These are phyloP conservation scores for Calocera cornea DNA, from an alignment of 768 basidiomycete genomes.

Conservation along the genomic window DNA sequence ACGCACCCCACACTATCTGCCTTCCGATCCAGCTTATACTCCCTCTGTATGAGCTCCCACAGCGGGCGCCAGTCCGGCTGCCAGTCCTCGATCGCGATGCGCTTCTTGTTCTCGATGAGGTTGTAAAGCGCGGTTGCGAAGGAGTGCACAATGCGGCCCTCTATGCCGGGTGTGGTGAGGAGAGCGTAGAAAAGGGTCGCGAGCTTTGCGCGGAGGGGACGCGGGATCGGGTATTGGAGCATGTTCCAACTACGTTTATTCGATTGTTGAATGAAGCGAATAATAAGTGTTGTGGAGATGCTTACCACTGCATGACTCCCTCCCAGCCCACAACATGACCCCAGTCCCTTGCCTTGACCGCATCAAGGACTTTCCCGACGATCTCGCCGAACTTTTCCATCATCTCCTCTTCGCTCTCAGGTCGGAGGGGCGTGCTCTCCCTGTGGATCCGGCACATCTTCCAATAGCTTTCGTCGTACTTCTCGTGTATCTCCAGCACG, in stretches of 20 bases:
- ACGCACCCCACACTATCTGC: neutral
- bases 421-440: neutral
- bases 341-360: constrained; percentile 68
- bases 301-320: constrained; percentile 62
- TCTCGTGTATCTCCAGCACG: constrained; percentile 52
- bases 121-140: constrained; percentile 72
- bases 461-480: constrained; percentile 34
- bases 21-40: constrained; percentile 21
- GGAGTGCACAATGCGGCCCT: constrained; percentile 51
- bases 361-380: constrained; percentile 51
- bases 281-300: constrained; percentile 2
- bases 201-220: constrained; percentile 53
- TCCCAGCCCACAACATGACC: constrained; percentile 62
- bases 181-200: constrained; percentile 67
- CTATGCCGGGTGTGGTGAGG: constrained; percentile 61
- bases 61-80: constrained; percentile 60
- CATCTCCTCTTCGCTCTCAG: constrained; percentile 1
- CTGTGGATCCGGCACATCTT: neutral
- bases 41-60: constrained; percentile 61
- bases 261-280: neutral
- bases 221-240: constrained; percentile 66
- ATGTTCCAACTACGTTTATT: constrained; percentile 49
- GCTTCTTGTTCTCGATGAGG: constrained; percentile 52
- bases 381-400: constrained; percentile 27
- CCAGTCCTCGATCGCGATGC: constrained; percentile 53